Conservation (phyloP, 176 grass and related monocot species). For the Ensete ventricosum region DNA sequence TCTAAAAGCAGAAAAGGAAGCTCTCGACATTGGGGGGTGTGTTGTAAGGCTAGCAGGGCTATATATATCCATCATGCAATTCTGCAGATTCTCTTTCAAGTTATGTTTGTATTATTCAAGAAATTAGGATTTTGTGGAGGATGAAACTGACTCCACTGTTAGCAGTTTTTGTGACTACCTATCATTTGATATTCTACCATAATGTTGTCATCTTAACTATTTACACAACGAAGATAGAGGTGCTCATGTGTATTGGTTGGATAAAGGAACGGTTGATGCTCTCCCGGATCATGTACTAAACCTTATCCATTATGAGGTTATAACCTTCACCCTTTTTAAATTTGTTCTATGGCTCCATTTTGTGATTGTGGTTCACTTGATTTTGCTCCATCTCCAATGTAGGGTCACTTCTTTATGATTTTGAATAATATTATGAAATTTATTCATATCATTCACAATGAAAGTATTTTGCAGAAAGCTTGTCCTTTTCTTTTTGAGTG, state of each 20-base stretch:
- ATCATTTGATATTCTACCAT: not conserved
- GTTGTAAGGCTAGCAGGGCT: conserved; percentile 80
- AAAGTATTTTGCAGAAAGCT: too few species aligned
- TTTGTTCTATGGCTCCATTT: too few species aligned
- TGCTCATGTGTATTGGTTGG: conserved; percentile 75
- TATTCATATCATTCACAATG: too few species aligned
- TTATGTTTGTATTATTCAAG: not conserved
- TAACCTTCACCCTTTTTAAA: not conserved
- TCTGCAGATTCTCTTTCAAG: not conserved
- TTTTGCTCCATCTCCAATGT: too few species aligned
- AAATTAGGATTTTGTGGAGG: not conserved
- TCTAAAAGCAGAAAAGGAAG: conserved; percentile 73
- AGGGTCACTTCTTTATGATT: too few species aligned
- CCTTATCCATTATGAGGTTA: conserved; percentile 97
- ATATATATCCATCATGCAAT: conserved; percentile 64
- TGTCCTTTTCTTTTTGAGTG: too few species aligned
- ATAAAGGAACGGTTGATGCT: conserved; percentile 64
- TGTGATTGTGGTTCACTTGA: too few species aligned
- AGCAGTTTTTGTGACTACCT: not conserved
- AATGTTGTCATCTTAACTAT: conserved; percentile 19
- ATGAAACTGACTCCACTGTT: not conserved
- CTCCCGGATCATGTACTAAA: conserved; percentile 77
- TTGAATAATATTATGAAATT: too few species aligned
- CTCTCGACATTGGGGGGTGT: conserved; percentile 63
- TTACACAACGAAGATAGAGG: conserved; percentile 87